Conservation (phyloP, 306 rosid genomes). For the Corylus heterophylla region DNA sequence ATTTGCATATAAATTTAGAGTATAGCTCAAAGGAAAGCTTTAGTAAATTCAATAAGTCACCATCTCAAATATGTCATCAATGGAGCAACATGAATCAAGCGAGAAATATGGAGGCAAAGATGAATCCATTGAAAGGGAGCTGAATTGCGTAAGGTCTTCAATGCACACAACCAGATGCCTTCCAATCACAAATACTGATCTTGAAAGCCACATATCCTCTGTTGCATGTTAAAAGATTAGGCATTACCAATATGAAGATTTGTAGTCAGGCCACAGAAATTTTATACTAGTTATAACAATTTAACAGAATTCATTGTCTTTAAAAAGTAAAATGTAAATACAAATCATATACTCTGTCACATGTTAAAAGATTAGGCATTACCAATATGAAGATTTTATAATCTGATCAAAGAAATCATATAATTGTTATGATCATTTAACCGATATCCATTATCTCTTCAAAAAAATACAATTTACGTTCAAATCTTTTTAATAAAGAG, state of each 20-base stretch:
- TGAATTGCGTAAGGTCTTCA: constrained; percentile 68
- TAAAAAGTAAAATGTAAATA: neutral
- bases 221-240: constrained; percentile 24
- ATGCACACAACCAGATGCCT: constrained; percentile 65
- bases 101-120: constrained; percentile 58
- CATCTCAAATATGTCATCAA: constrained; percentile 67
- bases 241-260: neutral
- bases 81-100: constrained; percentile 68
- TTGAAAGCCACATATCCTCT: constrained; percentile 70
- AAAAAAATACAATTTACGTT: neutral
- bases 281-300: neutral
- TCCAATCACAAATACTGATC: constrained; percentile 77
- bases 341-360: constrained; percentile 44
- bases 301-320: neutral
- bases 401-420: neutral
- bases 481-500: neutral
- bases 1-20: neutral
- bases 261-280: neutral
- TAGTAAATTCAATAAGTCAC: constrained; percentile 37
- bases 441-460: neutral
- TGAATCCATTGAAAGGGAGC: constrained; percentile 51
- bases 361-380: constrained; percentile 12
- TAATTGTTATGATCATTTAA: neutral
- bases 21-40: neutral
- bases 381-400: neutral